A percentile compares a stretch with the other conserved stretches of the same genome.
phyloP scores from a whole-genome alignment of 2,329 filamentous ascomycete genomes.

The Nigrospora oryzae region DNA sequence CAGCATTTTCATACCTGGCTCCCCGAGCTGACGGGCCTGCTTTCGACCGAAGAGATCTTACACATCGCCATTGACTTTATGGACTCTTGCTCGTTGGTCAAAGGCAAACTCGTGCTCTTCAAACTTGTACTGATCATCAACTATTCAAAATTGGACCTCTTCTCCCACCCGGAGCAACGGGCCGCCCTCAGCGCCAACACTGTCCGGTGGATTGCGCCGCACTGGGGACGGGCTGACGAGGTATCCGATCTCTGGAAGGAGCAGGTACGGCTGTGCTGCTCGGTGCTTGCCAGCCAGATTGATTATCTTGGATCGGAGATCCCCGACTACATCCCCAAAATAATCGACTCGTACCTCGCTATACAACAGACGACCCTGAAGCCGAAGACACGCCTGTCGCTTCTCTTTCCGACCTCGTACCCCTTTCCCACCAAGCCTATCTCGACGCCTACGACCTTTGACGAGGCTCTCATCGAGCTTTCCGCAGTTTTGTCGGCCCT shows the following conservation, averaged over 20 bases:
- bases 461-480: conserved; percentile 82
- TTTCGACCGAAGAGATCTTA: conserved; percentile 77
- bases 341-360: conserved; percentile 79
- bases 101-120: conserved; percentile 85
- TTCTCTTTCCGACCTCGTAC: conserved; percentile 84
- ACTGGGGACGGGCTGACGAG: conserved; percentile 73
- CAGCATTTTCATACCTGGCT: conserved; percentile 97
- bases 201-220: conserved; percentile 81
- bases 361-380: conserved; percentile 51
- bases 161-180: conserved; percentile 69
- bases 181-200: conserved; percentile 71
- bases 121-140: conserved; percentile 91
- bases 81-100: conserved; percentile 79
- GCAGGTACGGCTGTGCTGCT: conserved; percentile 88
- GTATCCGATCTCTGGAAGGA: conserved; percentile 84
- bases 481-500: conserved; percentile 80
- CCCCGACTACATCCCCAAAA: conserved; percentile 82
- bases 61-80: conserved; percentile 90
- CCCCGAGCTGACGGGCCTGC: conserved; percentile 73
- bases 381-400: conserved; percentile 62
- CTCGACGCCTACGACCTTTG: conserved; percentile 50
- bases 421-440: conserved; percentile 74
- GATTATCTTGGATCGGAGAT: conserved; percentile 72
- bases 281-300: conserved; percentile 80
- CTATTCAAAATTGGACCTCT: conserved; percentile 75